phyloP scores from a whole-genome alignment of 495 filamentous ascomycete genomes.

The Trichoderma gamsii region DNA sequence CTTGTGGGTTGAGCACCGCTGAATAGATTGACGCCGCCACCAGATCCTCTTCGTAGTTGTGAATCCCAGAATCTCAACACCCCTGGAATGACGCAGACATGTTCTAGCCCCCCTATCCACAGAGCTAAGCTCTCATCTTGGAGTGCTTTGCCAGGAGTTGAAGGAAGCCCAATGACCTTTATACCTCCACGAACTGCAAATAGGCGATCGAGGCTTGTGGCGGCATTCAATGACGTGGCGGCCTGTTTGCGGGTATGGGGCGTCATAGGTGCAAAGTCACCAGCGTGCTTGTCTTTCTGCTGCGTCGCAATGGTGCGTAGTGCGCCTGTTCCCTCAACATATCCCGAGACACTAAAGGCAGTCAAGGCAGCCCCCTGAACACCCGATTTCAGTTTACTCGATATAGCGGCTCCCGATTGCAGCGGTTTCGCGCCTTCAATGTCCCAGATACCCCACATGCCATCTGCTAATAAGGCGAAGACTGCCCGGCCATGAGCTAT shows the following conservation, averaged over 20 bases:
- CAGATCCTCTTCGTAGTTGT: conserved; percentile 51
- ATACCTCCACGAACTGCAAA: conserved; percentile 54
- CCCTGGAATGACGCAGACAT: conserved; percentile 55
- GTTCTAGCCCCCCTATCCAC: conserved; percentile 58
- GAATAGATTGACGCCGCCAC: conserved; percentile 55
- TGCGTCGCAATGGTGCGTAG: conserved; percentile 40
- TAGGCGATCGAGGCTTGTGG: conserved; percentile 32
- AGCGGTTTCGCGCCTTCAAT: conserved; percentile 57
- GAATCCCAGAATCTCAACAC: conserved; percentile 61
- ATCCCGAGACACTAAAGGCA: conserved; percentile 63
- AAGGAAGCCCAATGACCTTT: conserved; percentile 43
- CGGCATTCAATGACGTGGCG: conserved; percentile 24
- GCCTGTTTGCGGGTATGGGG: conserved; percentile 65
- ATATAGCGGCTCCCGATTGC: conserved; percentile 42
- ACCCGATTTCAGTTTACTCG: conserved; percentile 52
- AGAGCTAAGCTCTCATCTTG: conserved; percentile 59
- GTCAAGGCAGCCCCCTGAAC: conserved; percentile 60
- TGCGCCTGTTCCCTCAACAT: conserved; percentile 48
- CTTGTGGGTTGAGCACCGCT: conserved; percentile 41
- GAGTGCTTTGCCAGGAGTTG: conserved; percentile 25
- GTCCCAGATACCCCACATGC: conserved; percentile 94
- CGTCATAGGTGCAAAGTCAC: conserved; percentile 72
- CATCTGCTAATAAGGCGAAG: conserved; percentile 70
- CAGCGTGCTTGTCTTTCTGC: conserved; percentile 25
- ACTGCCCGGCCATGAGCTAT: conserved; percentile 71